Evolutionary conservation across 192 early-diverging fungal species (phyloP), one percentile per base, ranked within the genome.

Genomic region (Glomus cerebriforme): DNA sequence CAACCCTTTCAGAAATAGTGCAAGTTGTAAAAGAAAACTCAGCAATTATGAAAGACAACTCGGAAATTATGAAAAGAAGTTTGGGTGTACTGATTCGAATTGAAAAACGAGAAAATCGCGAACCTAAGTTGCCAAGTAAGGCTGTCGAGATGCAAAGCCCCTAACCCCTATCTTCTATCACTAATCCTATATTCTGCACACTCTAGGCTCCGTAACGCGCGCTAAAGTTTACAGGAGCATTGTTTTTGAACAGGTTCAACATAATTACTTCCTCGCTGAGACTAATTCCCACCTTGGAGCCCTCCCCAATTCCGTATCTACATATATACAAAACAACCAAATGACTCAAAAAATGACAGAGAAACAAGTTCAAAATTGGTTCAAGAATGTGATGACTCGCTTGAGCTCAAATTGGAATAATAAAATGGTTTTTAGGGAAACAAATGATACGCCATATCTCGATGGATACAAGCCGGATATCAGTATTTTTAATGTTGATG

Each of bases 61-160:
- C 34, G n/a, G 67, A 32, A 69, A 37, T 43, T 37, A 69, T 39
- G 67, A 69, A 69, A 69, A 69, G 32, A 69, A 17, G 34, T 32
- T 71, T 43, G 27, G 43, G 32, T 22, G 13, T 29, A 71, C 22
- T 71, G 27, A 49, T 43, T 71, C 69, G 43, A 47, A 10, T 47
- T 71, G 35, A 37, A 37, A 31, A 31, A 22, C 13, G 35, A 2
- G 31, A 71, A 15, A 26, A 43, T 71, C 43, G 35, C 0, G 69
- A 71, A 15, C 45, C 9, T 12, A 15, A 47, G 45, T 47, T 47
- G 69, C 32, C 69, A 71, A 35, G 69, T 71, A 71, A 19, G 13
- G 69, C 0, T 47, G 32, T 71, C 24, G 0, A 45, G 10, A 37
- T 71, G 43, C 69, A 71, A 71, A 47, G 19, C n/a, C 2, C 49